A percentile compares a stretch with the other conserved stretches of the same genome.
Conservation (phyloP, 2,329 filamentous ascomycete genomes). For the Colletotrichum sp. region DNA sequence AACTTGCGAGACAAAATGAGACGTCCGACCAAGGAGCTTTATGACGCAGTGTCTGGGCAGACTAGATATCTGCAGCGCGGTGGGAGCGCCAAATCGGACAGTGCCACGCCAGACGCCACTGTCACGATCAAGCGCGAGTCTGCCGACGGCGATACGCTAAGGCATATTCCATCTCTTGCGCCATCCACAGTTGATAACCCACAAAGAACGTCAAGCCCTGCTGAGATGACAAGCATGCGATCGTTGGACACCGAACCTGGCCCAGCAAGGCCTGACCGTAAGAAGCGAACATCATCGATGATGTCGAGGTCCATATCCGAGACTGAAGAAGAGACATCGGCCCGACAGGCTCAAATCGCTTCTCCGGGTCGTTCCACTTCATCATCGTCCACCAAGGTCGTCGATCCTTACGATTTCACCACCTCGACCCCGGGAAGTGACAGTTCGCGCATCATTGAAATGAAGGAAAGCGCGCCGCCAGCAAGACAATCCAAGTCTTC, state of each 20-base stretch:
- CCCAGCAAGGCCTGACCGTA: constrained; percentile 41
- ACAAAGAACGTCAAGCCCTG: constrained; percentile 27
- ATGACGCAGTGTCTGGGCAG: constrained; percentile 75
- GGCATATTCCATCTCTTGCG: constrained; percentile 27
- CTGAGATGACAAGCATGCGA: constrained; percentile 45
- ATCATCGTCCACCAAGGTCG: neutral
- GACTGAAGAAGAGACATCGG: neutral
- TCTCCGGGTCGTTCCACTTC: neutral
- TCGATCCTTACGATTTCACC: constrained; percentile 62
- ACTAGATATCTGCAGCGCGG: constrained; percentile 46
- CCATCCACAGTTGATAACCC: neutral
- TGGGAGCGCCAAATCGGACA: constrained; percentile 40
- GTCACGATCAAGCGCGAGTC: constrained; percentile 37
- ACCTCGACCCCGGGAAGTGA: constrained; percentile 46
- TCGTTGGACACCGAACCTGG: constrained; percentile 32
- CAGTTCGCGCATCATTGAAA: constrained; percentile 10
- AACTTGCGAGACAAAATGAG: constrained; percentile 85
- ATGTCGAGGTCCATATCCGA: constrained; percentile 17
- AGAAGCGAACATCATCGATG: constrained; percentile 43
- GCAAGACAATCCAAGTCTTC: constrained; percentile 37
- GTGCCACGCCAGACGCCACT: constrained; percentile 34
- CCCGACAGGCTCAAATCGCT: neutral
- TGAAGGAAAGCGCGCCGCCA: constrained; percentile 31
- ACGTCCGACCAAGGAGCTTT: constrained; percentile 75
- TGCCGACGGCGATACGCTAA: constrained; percentile 32